Evolutionary conservation across 768 basidiomycete genomes (phyloP), one percentile per base, ranked within the genome.

Genomic region (Boletus sp.): DNA sequence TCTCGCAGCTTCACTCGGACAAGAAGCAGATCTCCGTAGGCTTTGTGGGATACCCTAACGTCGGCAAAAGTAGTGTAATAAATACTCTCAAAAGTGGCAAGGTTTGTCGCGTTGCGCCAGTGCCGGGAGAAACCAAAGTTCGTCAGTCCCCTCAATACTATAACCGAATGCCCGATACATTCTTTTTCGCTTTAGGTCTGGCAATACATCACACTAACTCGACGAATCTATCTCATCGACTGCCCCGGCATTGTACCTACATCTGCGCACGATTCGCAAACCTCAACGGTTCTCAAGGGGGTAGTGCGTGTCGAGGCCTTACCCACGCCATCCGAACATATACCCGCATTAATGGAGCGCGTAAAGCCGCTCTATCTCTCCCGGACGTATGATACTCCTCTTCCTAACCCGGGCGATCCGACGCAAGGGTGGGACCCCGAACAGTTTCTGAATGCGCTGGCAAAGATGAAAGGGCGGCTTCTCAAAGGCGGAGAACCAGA

Each of bases 11-110:
- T 37, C 97, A 98, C 74, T 92, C 93, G 11, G 97, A 99, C 77
- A 98, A 97, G 79, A 98, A 97, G 76, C 96, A 99, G 72, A 98
- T 99, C 65, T 96, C 93, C 18, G 94, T 99, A 62, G 96, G 96
- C 14, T 92, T 99, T 70, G 83, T 99, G 64, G 96, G 97, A 49
- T 99, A 99, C 74, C 96, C 97, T 8, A 99, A 99, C 70, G 94
- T 97, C 58, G 96, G 96, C 15, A 99, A 98, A 76, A 93, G 90
- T 62, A 90, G 88, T 70, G 92, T 99, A 57, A 99, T 99, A 75
- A 98, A 99, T 76, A 98, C 96, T 37, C 83, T 99, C 59, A 99
- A 98, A 81, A 93, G 91, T 76, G 89, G 92, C 73, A 97, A 96
- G 73, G 96, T 98, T 63, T 99, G 97, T 80, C 84, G 83, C 14